phyloP scores from a whole-genome alignment of 2,329 filamentous ascomycete genomes.

The Ophiostoma populinum region DNA sequence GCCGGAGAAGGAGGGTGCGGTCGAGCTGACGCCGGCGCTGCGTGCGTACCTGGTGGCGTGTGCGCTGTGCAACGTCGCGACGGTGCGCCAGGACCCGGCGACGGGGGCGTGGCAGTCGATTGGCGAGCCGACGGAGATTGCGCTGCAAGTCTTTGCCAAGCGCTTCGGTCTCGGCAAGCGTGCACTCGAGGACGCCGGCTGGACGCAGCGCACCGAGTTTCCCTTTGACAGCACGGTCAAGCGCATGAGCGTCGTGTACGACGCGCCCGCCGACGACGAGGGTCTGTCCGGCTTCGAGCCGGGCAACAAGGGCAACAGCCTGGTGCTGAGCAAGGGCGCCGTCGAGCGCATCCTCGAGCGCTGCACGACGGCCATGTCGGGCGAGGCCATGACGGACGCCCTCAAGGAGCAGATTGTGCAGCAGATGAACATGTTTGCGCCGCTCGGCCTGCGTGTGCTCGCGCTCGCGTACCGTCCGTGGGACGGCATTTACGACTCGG shows the following conservation, averaged over 20 bases:
- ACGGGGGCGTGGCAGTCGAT: constrained; percentile 45
- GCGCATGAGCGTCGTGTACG: constrained; percentile 63
- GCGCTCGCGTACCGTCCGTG: constrained; percentile 49
- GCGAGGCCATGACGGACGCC: constrained; percentile 27
- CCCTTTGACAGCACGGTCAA: constrained; percentile 68
- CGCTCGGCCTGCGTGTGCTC: constrained; percentile 54
- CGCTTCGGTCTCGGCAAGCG: constrained; percentile 46
- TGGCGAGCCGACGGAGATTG: constrained; percentile 59
- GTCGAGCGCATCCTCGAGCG: constrained; percentile 43
- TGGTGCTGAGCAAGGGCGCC: constrained; percentile 45
- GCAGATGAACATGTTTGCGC: constrained; percentile 42
- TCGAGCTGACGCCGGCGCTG: constrained; percentile 31
- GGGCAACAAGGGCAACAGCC: constrained; percentile 24
- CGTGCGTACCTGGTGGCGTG: constrained; percentile 35
- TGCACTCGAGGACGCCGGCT: constrained; percentile 31
- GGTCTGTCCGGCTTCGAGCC: constrained; percentile 15
- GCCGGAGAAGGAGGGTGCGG: constrained; percentile 9
- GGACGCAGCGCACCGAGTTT: constrained; percentile 51
- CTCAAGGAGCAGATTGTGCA: constrained; percentile 30
- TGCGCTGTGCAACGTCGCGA: constrained; percentile 49
- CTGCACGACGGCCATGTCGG: constrained; percentile 25
- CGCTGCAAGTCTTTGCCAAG: constrained; percentile 57
- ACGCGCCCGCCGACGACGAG: constrained; percentile 24
- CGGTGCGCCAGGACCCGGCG: constrained; percentile 36
- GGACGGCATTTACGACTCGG: constrained; percentile 27